Conservation (phyloP, 106 monocot species). For the Platanthera guangdongensis region DNA sequence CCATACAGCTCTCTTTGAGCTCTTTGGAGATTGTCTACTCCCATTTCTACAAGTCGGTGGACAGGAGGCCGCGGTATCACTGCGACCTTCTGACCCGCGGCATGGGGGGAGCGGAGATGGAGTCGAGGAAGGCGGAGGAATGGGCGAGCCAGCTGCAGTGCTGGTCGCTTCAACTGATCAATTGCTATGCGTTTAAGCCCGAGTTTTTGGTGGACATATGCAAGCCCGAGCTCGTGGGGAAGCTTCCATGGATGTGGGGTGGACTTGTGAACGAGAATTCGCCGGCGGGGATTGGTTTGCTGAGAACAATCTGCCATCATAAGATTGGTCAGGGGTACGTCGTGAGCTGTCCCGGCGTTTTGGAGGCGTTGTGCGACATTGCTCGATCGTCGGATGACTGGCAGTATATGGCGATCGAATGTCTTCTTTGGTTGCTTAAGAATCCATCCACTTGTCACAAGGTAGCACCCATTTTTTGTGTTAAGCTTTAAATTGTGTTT, state of each 20-base stretch:
- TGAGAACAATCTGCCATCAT: conserved; percentile 88
- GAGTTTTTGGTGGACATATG: conserved; percentile 93
- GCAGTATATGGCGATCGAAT: conserved; percentile 99
- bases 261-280: conserved; percentile 97
- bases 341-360: conserved; percentile 44
- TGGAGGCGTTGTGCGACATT: conserved; percentile 87
- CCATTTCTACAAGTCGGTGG: conserved; percentile 82
- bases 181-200: conserved; percentile 98
- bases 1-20: conserved; percentile 82
- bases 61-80: conserved; percentile 78
- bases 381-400: conserved; percentile 96
- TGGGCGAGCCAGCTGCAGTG: conserved; percentile 99
- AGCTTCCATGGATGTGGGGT: conserved; percentile 95
- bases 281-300: conserved; percentile 91
- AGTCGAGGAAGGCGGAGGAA: conserved; percentile 95
- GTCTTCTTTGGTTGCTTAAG: conserved; percentile 85
- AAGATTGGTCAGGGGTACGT: conserved; percentile 74
- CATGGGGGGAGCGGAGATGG: conserved; percentile 98
- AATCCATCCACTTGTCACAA: conserved; percentile 70
- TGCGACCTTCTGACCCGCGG: conserved; percentile 98
- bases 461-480: conserved; percentile 25
- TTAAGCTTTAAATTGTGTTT: not conserved
- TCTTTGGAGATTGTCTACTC: conserved; percentile 95
- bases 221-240: conserved; percentile 64
- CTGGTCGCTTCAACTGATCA: conserved; percentile 98